Evolutionary conservation across 805 yeast genomes (phyloP).

Genomic region (Suhomyces faveliae): DNA sequence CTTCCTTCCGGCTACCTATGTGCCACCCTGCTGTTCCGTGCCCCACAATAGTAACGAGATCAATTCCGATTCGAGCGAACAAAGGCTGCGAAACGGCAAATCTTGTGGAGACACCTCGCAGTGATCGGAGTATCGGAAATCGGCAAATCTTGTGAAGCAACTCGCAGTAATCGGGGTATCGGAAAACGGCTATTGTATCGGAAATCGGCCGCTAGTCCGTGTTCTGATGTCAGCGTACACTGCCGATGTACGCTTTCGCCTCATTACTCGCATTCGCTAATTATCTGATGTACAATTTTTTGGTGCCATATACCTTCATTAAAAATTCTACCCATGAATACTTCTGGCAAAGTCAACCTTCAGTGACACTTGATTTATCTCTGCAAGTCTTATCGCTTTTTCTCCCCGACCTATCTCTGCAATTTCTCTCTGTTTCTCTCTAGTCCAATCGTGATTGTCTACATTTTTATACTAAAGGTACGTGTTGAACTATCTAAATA

Average conservation of each 20-base stretch:
- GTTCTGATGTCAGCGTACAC: neutral
- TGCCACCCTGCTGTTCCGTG: neutral
- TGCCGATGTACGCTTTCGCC: neutral
- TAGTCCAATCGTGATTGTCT: too few relatives aligned
- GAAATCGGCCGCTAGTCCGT: neutral
- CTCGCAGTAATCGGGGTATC: neutral
- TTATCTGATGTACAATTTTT: too few relatives aligned
- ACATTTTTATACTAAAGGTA: neutral
- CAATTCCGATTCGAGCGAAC: neutral
- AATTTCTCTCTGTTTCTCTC: too few relatives aligned
- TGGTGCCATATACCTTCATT: too few relatives aligned
- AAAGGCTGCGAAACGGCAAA: neutral
- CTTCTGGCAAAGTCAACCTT: too few relatives aligned
- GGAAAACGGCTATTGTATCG: too few relatives aligned
- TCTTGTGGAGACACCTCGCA: neutral
- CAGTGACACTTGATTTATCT: too few relatives aligned
- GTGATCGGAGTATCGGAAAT: neutral
- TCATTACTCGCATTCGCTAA: too few relatives aligned
- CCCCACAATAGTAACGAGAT: neutral
- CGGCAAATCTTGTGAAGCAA: neutral
- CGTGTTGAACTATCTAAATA: conserved; percentile 2
- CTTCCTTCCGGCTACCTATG: neutral
- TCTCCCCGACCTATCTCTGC: too few relatives aligned
- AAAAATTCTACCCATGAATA: too few relatives aligned
- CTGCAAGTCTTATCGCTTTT: too few relatives aligned